These are phyloP conservation scores for Petunia axillaris DNA, from an alignment of 257 asterid species.

Conservation along the genomic window DNA sequence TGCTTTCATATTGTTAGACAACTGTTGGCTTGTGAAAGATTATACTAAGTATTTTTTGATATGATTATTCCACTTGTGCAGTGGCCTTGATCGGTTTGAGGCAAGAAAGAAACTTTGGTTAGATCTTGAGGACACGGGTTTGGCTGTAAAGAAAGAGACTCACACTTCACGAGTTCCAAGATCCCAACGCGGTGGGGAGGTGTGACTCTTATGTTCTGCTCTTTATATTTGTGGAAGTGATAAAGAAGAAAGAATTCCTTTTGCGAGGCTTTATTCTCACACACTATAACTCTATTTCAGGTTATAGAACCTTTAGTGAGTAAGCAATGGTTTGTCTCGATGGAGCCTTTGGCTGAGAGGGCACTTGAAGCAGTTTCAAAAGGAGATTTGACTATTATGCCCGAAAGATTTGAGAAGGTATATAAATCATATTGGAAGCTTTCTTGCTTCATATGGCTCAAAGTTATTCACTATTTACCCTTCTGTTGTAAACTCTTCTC, in stretches of 20 bases:
- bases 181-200: constrained; percentile 99
- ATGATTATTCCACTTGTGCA: constrained; percentile 40
- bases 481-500: constrained; percentile 22
- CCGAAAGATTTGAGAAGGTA: constrained; percentile 97
- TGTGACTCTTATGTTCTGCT: constrained; percentile 37
- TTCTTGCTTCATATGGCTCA: constrained; percentile 30
- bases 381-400: constrained; percentile 86
- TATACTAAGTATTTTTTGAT: constrained; percentile 24
- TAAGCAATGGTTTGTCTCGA: constrained; percentile 97
- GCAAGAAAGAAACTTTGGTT: constrained; percentile 96
- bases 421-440: constrained; percentile 24
- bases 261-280: constrained; percentile 29
- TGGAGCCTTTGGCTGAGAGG: constrained; percentile 96
- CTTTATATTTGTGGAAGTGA: constrained; percentile 24
- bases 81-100: constrained; percentile 99
- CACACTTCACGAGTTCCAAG: constrained; percentile 91
- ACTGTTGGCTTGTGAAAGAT: constrained; percentile 29
- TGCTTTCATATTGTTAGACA: constrained; percentile 20
- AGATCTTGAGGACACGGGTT: constrained; percentile 90
- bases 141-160: constrained; percentile 89
- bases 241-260: constrained; percentile 32
- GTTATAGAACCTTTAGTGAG: constrained; percentile 95
- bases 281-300: constrained; percentile 46
- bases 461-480: constrained; percentile 11
- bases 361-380: constrained; percentile 88